Conservation (phyloP, 2,329 filamentous ascomycete genomes). For the Fusarium goolgardi region DNA sequence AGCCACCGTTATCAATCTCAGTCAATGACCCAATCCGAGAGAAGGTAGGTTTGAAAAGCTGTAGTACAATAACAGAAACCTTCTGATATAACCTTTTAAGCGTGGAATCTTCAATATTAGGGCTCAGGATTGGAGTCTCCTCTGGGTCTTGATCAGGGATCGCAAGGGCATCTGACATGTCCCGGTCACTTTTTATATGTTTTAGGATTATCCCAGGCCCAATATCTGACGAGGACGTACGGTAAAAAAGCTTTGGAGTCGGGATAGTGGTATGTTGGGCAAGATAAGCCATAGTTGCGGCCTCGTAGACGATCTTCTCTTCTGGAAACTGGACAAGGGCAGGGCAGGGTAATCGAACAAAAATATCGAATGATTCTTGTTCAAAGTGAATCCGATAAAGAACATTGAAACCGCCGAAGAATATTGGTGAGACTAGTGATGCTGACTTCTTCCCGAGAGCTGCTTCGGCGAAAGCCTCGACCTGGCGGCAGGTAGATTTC, state of each 20-base stretch:
- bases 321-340: background rate
- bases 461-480: rapidly evolving
- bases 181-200: background rate
- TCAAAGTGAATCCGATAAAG: background rate
- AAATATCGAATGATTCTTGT: rapidly evolving
- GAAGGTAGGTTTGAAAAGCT: background rate
- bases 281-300: background rate
- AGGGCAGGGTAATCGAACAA: background rate
- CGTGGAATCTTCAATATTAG: background rate
- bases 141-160: background rate
- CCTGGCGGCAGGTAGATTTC: rapidly evolving
- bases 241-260: rapidly evolving
- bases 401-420: background rate
- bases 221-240: rapidly evolving
- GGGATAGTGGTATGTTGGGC: background rate
- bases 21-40: background rate
- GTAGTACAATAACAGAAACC: background rate
- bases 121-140: background rate
- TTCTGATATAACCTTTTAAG: background rate
- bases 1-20: background rate
- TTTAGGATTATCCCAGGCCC: rapidly evolving
- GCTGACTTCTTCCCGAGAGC: rapidly evolving
- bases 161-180: background rate
- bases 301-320: background rate
- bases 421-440: background rate